These are phyloP conservation scores for Nymphaea colorata DNA, from an alignment of 164 flowering plant species.

Conservation along the genomic window DNA sequence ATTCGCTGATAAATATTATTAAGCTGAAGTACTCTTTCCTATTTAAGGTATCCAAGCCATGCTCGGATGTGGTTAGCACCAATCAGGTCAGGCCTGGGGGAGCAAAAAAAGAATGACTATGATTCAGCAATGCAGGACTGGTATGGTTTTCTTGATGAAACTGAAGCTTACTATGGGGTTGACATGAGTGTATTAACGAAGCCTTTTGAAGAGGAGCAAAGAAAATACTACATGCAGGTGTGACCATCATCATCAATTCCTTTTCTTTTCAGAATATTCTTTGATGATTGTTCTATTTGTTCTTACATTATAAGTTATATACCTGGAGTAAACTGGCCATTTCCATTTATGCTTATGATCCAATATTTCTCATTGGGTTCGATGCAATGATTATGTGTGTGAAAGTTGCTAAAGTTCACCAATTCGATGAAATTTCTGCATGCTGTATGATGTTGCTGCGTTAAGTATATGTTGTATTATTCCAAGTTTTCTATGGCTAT, in stretches of 20 bases:
- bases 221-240: conserved; percentile 80
- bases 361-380: too few relatives aligned
- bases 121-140: conserved; percentile 70
- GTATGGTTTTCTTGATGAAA: conserved; percentile 55
- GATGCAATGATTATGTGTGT: too few relatives aligned
- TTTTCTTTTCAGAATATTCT: neutral
- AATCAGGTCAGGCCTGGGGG: conserved; percentile 61
- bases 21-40: neutral
- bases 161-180: conserved; percentile 70
- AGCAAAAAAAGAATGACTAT: conserved; percentile 60
- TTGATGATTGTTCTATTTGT: neutral
- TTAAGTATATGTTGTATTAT: too few relatives aligned
- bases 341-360: too few relatives aligned
- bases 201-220: conserved; percentile 73
- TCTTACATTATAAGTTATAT: too few relatives aligned
- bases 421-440: too few relatives aligned
- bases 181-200: conserved; percentile 74
- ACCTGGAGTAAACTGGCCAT: too few relatives aligned
- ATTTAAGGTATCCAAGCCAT: conserved; percentile 93
- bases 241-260: neutral
- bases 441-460: too few relatives aligned
- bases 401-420: too few relatives aligned
- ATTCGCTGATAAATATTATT: too few relatives aligned
- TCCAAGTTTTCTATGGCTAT: too few relatives aligned
- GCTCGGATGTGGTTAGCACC: conserved; percentile 99